phyloP scores from a whole-genome alignment of 768 basidiomycete genomes.

The Tulasnella sp. region DNA sequence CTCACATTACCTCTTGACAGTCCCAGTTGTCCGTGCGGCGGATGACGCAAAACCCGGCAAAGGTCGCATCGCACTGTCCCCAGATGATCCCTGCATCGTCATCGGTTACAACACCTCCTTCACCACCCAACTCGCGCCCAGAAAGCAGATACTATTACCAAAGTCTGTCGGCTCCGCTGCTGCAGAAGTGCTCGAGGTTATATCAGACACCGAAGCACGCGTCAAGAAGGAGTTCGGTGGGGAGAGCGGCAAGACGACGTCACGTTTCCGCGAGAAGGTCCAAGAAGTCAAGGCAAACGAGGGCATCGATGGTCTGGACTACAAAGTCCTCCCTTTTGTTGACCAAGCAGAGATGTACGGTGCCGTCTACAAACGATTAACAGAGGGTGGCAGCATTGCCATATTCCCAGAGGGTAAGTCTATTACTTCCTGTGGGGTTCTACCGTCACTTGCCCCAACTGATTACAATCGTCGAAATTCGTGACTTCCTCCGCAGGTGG shows the following conservation, averaged over 20 bases:
- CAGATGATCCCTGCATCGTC: constrained; percentile 67
- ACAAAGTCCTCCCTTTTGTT: constrained; percentile 74
- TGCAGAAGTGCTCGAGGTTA: constrained; percentile 76
- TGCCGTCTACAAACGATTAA: constrained; percentile 77
- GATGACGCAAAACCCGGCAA: constrained; percentile 68
- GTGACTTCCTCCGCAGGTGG: constrained; percentile 48
- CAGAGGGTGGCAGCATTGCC: constrained; percentile 80
- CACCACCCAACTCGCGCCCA: constrained; percentile 52
- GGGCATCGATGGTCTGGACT: constrained; percentile 53
- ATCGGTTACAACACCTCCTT: constrained; percentile 76
- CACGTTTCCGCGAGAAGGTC: constrained; percentile 52
- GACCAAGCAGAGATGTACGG: constrained; percentile 94
- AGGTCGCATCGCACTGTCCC: constrained; percentile 59
- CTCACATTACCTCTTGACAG: constrained; percentile 32
- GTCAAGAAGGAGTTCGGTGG: constrained; percentile 81
- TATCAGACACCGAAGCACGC: constrained; percentile 75
- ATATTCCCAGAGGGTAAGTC: constrained; percentile 91
- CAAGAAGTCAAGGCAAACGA: constrained; percentile 41
- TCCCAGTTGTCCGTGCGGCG: constrained; percentile 85
- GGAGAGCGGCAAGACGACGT: constrained; percentile 62
- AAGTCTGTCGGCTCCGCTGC: constrained; percentile 62
- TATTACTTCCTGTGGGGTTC: no score
- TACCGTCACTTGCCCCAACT: neutral
- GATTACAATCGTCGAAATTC: no score
- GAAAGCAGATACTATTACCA: constrained; percentile 78